Conservation (phyloP, 768 basidiomycete species). For the Calocera viscosa region DNA sequence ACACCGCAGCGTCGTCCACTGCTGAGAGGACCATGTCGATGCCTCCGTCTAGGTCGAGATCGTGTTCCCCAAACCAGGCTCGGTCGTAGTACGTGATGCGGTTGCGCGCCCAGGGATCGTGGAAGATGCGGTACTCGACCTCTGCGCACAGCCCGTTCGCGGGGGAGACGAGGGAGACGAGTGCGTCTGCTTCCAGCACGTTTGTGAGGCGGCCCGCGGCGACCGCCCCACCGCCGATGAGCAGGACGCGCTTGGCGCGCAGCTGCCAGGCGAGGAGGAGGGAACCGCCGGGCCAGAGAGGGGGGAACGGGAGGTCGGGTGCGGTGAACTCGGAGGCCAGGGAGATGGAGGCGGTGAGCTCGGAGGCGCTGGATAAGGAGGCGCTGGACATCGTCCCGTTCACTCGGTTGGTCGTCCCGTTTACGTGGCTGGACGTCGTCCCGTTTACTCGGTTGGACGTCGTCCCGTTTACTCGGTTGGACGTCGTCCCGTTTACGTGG, state of each 20-base stretch:
- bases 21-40: slow-evolving; percentile 81
- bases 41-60: slow-evolving; percentile 45
- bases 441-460: too few species aligned
- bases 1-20: slow-evolving; percentile 68
- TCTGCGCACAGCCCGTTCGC: slow-evolving; percentile 44
- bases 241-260: slow-evolving; percentile 64
- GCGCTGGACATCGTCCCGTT: too few species aligned
- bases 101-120: slow-evolving; percentile 38
- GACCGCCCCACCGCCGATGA: slow-evolving; percentile 89
- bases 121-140: slow-evolving; percentile 26
- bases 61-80: slow-evolving; percentile 35
- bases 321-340: background rate
- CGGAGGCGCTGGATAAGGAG: too few species aligned
- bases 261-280: slow-evolving; percentile 92
- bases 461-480: too few species aligned
- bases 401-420: too few species aligned
- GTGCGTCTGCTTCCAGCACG: slow-evolving; percentile 67
- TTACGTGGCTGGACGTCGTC: too few species aligned
- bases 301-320: too few species aligned
- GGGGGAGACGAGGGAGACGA: slow-evolving; percentile 68
- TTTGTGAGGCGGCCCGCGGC: slow-evolving; percentile 80
- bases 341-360: background rate
- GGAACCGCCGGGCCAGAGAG: slow-evolving; percentile 43
- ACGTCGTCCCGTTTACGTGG: too few species aligned
- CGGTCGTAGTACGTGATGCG: slow-evolving; percentile 63